A percentile compares a stretch with the other conserved stretches of the same genome.
Evolutionary conservation across 176 grass and related monocot species (phyloP).

Genomic region (Ananas comosus): DNA sequence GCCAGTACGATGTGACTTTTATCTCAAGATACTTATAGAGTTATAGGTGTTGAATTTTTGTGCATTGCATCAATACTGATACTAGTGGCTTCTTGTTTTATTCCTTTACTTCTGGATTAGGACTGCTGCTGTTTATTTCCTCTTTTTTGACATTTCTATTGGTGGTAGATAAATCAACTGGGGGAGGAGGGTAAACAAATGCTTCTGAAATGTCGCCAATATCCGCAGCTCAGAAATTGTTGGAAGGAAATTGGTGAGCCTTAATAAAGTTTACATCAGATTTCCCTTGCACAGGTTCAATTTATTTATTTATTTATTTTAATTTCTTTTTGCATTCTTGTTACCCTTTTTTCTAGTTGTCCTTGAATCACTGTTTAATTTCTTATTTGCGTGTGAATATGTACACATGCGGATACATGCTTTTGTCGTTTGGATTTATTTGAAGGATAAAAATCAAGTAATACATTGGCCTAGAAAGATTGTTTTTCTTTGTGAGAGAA

Average conservation of each 20-base stretch:
- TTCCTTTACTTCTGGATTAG: background rate
- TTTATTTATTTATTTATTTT: constrained; percentile 5
- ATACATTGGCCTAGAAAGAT: no score
- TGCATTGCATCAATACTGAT: background rate
- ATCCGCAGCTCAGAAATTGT: constrained; percentile 36
- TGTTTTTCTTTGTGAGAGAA: no score
- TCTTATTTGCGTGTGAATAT: no score
- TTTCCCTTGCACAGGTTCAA: background rate
- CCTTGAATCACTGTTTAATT: no score
- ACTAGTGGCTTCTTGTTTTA: background rate
- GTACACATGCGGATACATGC: no score
- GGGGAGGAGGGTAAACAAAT: constrained; percentile 60
- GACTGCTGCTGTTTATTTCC: background rate
- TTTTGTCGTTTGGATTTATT: no score
- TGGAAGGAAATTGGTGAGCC: constrained; percentile 61
- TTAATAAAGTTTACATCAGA: constrained; percentile 20
- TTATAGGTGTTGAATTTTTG: background rate
- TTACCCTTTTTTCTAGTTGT: no score
- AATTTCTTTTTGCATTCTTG: background rate
- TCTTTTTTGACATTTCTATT: constrained; percentile 10
- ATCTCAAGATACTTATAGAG: background rate
- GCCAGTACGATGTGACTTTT: background rate
- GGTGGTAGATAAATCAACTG: constrained; percentile 55
- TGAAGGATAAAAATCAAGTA: no score
- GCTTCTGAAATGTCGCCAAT: constrained; percentile 17